Evolutionary conservation across 2,329 filamentous ascomycete species (phyloP).

Genomic region (Alternaria consortialis): DNA sequence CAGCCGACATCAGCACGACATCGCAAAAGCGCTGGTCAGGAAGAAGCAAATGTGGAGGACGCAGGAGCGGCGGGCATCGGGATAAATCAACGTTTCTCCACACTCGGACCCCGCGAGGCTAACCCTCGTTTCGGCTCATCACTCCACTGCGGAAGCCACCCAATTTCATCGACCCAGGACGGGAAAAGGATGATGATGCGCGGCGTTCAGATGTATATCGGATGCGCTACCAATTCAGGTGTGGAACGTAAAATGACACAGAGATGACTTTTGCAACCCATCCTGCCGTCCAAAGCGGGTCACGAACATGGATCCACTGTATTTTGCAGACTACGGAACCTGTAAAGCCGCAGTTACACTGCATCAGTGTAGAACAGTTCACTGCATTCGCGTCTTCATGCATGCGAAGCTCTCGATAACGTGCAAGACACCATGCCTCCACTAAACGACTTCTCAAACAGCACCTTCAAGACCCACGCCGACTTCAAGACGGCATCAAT

Average conservation of each 20-base stretch:
- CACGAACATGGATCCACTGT: neutral
- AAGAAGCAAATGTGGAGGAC: conserved; percentile 31
- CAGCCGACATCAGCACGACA: conserved; percentile 43
- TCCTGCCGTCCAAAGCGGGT: neutral
- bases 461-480: conserved; percentile 32
- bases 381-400: neutral
- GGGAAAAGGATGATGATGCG: neutral
- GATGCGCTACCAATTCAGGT: neutral
- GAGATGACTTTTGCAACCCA: neutral
- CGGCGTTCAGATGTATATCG: neutral
- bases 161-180: neutral
- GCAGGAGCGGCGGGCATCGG: conserved; percentile 37
- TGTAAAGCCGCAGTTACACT: neutral
- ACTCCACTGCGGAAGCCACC: conserved; percentile 2
- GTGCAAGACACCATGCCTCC: conserved; percentile 33
- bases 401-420: fast-evolving
- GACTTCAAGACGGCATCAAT: conserved; percentile 38
- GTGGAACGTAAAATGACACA: neutral
- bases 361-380: neutral
- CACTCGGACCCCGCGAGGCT: conserved; percentile 33
- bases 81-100: conserved; percentile 37
- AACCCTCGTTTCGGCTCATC: conserved; percentile 31
- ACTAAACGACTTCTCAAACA: conserved; percentile 41
- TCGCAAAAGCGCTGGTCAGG: conserved; percentile 26
- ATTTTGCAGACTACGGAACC: neutral